Conservation (phyloP, 2,329 filamentous ascomycete genomes). For the Fusarium sp. region DNA sequence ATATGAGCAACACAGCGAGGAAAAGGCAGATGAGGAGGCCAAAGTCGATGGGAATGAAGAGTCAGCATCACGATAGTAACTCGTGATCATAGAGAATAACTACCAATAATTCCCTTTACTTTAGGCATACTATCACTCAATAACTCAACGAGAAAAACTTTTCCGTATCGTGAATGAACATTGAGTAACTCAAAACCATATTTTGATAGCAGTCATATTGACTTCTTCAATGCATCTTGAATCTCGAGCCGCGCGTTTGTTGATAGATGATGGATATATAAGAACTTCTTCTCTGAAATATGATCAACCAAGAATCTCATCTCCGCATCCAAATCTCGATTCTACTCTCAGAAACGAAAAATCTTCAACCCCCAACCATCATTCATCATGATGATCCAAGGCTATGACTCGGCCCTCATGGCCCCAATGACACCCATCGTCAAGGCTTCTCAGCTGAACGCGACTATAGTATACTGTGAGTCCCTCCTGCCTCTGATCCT, state of each 20-base stretch:
- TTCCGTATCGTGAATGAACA: not conserved
- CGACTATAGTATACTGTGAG: not conserved
- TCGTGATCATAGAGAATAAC: not conserved
- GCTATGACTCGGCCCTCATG: not conserved
- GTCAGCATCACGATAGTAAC: not conserved
- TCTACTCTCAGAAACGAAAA: not conserved
- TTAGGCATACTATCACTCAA: not conserved
- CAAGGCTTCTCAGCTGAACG: not conserved
- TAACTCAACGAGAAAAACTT: not conserved
- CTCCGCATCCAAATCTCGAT: not conserved
- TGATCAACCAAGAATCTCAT: not conserved
- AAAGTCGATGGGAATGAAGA: slow-evolving; percentile 1
- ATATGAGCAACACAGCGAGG: not conserved
- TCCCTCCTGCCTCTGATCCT: not conserved
- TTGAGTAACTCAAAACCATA: not conserved
- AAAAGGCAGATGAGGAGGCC: not conserved
- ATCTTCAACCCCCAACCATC: not conserved
- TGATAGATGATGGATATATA: not conserved
- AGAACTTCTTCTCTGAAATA: not conserved
- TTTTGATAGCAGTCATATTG: not conserved
- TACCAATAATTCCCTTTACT: not conserved
- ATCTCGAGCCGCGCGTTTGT: not conserved
- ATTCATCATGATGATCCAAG: not conserved
- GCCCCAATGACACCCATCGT: not conserved
- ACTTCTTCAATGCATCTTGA: not conserved